A percentile compares a stretch with the other conserved stretches of the same genome.
Evolutionary conservation across 768 basidiomycete genomes (phyloP).

Genomic region (Gymnopilus junonius): DNA sequence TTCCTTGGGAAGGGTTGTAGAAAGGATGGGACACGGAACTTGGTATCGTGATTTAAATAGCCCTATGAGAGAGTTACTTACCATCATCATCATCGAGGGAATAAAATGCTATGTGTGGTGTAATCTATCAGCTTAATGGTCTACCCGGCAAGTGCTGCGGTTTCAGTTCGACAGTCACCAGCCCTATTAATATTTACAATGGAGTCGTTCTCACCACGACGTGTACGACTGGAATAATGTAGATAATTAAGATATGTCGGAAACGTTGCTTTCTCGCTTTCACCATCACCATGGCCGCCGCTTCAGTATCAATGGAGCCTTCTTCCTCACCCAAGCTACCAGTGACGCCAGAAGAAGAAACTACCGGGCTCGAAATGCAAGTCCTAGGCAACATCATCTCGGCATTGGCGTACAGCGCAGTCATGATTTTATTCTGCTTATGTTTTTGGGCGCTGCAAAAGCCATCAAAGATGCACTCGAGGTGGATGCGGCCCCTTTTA

Average conservation of each 20-base stretch:
- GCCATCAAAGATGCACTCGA: background rate
- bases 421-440: slow-evolving; percentile 5
- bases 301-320: background rate
- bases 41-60: background rate
- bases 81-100: background rate
- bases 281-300: background rate
- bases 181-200: background rate
- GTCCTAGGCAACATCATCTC: slow-evolving; percentile 9
- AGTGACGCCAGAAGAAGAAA: background rate
- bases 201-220: background rate
- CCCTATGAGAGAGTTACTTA: background rate
- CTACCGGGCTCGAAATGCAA: slow-evolving; percentile 4
- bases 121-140: background rate
- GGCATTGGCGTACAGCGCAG: slow-evolving; percentile 6
- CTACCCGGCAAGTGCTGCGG: background rate
- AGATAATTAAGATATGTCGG: background rate
- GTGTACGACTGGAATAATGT: background rate
- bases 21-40: background rate
- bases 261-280: background rate
- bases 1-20: background rate
- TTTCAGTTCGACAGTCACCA: background rate
- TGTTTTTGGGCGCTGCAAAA: slow-evolving; percentile 6
- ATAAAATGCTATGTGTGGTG: background rate
- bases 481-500: slow-evolving; percentile 2
- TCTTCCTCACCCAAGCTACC: background rate